Evolutionary conservation across 805 yeast genomes (phyloP), one percentile per base, ranked within the genome.

Genomic region (Kregervanrija fluxuum): DNA sequence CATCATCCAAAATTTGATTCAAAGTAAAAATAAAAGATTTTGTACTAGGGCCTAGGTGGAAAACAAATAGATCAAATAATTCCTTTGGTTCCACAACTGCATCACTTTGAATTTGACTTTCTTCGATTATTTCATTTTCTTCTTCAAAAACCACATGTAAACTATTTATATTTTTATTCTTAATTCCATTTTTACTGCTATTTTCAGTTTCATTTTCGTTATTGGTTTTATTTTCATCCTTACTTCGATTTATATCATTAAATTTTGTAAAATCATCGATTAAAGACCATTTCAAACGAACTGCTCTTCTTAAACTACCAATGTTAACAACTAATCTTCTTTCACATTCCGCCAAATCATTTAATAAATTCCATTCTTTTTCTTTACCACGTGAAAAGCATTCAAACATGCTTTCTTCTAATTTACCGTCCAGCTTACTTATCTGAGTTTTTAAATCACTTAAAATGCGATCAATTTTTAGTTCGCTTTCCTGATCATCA

Each of bases 31-130:
- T 72, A 51, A 80, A 79, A 1, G 87, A 78, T 55, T 77, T 77
- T 59, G 82, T 70, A 0, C 90, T 80, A 0, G 95, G 93, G 0
- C 89, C 87, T 38, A 85, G 64, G 53, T 82, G 71, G 49, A 73
- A 74, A 1, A 82, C 80, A 57, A 85, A 85, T 33, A 81, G 55
- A 44, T 80, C 80, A 57, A 84, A 83, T 14, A 85, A 64, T 54
- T 80, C 78, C 35, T 53, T 56, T 35, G 64, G 57, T 36, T 52
- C 62, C 35, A 55, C 53, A 15, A 58, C 64, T 6, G 55, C 50
- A 1, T 56, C 45, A 15, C 52, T 47, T 14, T 59, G 61, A 12
- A 16, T 31, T 30, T 33, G 17, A 16, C 30, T 30, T 12, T 8
- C 35, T 9, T 35, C 36, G 12, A 5, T 11, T 9, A 38, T 35